Percentiles rank a stretch among this genome's conserved stretches.
Conservation (phyloP, 129 eudicot genomes). For the Rutidosis leptorrhynchoides region DNA sequence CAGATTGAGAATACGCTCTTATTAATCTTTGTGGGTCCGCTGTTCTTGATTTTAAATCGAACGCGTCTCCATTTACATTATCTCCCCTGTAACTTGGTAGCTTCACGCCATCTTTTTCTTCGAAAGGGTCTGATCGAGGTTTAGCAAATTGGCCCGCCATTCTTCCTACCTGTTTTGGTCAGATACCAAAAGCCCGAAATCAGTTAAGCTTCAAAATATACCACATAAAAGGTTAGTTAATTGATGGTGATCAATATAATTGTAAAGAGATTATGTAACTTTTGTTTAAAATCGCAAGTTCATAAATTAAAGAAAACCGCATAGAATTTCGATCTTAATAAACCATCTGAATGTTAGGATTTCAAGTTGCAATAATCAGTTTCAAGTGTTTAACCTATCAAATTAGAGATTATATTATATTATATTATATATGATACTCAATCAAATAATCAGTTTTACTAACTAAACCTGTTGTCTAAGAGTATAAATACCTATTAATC, state of each 20-base stretch:
- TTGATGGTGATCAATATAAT: not conserved
- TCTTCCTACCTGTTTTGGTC: conserved; percentile 67
- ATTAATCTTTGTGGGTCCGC: conserved; percentile 89
- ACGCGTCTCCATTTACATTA: conserved; percentile 80
- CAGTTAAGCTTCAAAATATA: not conserved
- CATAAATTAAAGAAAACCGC: not conserved
- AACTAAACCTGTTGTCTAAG: too few relatives aligned
- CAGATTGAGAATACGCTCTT: conserved; percentile 84
- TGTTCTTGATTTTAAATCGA: conserved; percentile 62
- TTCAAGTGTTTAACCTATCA: not conserved
- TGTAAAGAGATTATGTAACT: not conserved
- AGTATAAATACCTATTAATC: too few relatives aligned
- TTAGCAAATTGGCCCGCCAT: conserved; percentile 98
- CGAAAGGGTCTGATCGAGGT: conserved; percentile 76
- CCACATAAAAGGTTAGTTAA: not conserved
- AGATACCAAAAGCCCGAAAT: conserved; percentile 13
- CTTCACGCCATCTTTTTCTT: conserved; percentile 82
- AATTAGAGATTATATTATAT: too few relatives aligned
- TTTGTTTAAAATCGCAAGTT: not conserved
- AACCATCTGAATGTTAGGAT: not conserved
- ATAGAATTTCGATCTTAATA: not conserved
- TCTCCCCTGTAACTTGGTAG: conserved; percentile 91
- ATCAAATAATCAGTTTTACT: too few relatives aligned
- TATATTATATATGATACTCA: too few relatives aligned
- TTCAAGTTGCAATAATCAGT: not conserved